phyloP scores from a whole-genome alignment of 1,284 basidiomycete genomes.

The Cutaneotrichosporon cutaneum region DNA sequence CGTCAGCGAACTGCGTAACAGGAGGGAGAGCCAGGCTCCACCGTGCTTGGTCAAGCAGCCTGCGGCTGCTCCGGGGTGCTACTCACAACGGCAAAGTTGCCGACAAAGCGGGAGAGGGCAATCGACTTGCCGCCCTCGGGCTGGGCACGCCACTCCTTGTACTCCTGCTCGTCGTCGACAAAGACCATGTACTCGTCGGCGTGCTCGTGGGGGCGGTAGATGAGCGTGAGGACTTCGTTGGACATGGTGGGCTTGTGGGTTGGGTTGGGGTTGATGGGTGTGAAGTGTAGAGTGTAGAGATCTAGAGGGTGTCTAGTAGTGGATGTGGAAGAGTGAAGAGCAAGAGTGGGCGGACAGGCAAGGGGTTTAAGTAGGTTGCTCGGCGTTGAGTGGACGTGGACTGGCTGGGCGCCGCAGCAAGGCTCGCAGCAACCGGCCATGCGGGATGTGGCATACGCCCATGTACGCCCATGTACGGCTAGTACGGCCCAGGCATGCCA shows the following conservation, averaged over 20 bases:
- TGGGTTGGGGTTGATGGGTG: conserved; percentile 7
- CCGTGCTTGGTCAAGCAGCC: too few species aligned
- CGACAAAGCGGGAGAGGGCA: conserved; percentile 47
- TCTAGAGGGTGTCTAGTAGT: neutral
- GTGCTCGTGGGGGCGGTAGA: conserved; percentile 45
- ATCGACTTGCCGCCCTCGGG: conserved; percentile 43
- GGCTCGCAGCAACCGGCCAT: too few species aligned
- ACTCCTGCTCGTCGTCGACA: conserved; percentile 45
- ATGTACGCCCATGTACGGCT: too few species aligned
- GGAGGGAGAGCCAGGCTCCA: too few species aligned
- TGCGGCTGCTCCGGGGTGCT: neutral
- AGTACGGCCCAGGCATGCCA: too few species aligned
- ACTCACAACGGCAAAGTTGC: conserved; percentile 48
- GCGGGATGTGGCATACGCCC: too few species aligned
- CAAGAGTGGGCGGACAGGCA: neutral
- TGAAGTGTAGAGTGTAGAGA: neutral
- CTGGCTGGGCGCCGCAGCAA: too few species aligned
- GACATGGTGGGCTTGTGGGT: conserved; percentile 16
- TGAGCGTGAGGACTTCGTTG: conserved; percentile 27
- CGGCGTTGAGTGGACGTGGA: neutral
- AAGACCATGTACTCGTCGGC: conserved; percentile 49
- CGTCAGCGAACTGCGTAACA: neutral
- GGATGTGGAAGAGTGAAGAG: neutral
- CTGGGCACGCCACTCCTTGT: conserved; percentile 42
- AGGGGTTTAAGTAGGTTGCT: neutral